phyloP scores from a whole-genome alignment of 345 rosid species.

The Eucalyptus virginea region DNA sequence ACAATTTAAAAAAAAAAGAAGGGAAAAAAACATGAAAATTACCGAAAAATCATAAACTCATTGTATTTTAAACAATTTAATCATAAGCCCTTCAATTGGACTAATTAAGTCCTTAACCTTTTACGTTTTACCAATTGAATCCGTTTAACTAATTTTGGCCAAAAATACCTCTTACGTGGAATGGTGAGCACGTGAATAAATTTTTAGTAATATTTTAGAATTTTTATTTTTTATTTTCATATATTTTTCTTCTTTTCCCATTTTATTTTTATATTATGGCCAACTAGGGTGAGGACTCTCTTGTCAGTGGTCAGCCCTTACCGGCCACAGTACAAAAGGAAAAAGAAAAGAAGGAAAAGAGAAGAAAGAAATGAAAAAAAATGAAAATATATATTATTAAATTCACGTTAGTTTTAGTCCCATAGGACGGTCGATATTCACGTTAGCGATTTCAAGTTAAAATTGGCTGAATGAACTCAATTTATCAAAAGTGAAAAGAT shows the following conservation, averaged over 20 bases:
- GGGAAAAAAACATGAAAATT: neutral
- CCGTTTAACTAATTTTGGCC: too few relatives aligned
- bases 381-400: too few relatives aligned
- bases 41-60: neutral
- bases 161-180: neutral
- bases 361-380: too few relatives aligned
- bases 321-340: too few relatives aligned
- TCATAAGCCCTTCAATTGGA: too few relatives aligned
- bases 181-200: neutral
- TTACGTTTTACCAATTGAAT: too few relatives aligned
- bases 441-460: fast-evolving
- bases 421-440: fast-evolving
- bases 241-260: neutral
- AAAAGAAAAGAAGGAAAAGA: too few relatives aligned
- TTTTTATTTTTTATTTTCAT: too few relatives aligned
- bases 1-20: neutral
- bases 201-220: too few relatives aligned
- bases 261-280: neutral
- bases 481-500: neutral
- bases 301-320: neutral
- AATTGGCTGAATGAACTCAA: too few relatives aligned
- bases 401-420: neutral
- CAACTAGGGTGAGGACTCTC: neutral
- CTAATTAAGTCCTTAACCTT: too few relatives aligned
- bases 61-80: too few relatives aligned